A percentile compares a stretch with the other conserved stretches of the same genome.
Conservation (phyloP, 345 rosid genomes). For the Carallia pectinifolia region DNA sequence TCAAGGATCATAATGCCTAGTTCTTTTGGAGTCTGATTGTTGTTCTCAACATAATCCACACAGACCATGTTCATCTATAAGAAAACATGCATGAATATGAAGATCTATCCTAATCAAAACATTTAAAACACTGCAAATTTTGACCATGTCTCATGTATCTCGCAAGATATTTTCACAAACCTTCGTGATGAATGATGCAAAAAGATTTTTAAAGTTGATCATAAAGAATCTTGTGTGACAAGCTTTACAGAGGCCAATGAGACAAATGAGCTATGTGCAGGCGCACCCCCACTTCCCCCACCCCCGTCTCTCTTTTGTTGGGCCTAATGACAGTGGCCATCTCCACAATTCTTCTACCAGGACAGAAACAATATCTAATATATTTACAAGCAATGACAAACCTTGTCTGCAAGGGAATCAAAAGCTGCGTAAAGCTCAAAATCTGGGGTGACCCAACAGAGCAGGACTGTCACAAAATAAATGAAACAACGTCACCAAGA, state of each 20-base stretch:
- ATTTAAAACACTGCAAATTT: background rate
- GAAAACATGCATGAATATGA: no score
- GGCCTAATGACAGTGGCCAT: no score
- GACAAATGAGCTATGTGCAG: background rate
- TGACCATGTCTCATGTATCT: background rate
- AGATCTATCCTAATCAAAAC: background rate
- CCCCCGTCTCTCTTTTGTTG: no score
- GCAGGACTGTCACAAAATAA: conserved; percentile 54
- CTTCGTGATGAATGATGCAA: background rate
- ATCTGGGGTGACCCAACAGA: conserved; percentile 96
- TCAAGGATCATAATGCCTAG: background rate
- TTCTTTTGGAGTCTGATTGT: background rate
- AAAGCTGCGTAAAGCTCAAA: conserved; percentile 96
- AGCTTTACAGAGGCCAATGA: background rate
- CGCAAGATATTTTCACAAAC: background rate
- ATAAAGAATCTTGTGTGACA: no score
- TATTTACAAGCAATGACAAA: conserved; percentile 19
- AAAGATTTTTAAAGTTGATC: background rate
- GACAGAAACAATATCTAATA: background rate
- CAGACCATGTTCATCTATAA: no score
- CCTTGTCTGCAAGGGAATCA: conserved; percentile 98
- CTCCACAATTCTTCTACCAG: no score
- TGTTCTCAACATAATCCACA: background rate
- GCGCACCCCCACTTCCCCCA: no score
- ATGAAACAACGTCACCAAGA: conserved; percentile 4